These are phyloP conservation scores for Myxozyma monticola DNA, from an alignment of 805 yeast species.

Conservation along the genomic window DNA sequence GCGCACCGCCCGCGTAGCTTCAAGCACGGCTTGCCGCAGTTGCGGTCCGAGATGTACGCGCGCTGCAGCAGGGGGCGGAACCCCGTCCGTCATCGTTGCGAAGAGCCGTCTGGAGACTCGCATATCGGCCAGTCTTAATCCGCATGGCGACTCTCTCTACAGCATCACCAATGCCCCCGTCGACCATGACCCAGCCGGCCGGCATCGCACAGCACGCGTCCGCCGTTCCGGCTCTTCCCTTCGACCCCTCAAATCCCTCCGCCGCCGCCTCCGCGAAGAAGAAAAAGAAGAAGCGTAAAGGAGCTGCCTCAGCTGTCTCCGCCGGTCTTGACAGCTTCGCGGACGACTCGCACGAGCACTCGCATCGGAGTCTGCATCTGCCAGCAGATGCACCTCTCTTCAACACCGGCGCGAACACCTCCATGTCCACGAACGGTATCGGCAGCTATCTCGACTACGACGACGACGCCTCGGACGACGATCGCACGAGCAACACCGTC, in stretches of 20 bases:
- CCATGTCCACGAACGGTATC: neutral
- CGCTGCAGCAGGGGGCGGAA: neutral
- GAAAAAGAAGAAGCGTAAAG: constrained; percentile 31
- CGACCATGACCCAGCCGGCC: neutral
- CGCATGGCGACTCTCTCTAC: constrained; percentile 11
- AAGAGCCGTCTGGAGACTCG: neutral
- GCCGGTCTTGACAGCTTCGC: neutral
- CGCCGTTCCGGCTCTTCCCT: neutral
- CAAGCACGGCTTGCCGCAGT: neutral
- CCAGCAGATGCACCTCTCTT: neutral
- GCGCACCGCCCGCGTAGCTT: neutral
- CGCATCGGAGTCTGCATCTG: neutral
- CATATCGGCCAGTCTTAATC: neutral
- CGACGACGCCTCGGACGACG: constrained; percentile 15
- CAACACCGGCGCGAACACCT: constrained; percentile 2
- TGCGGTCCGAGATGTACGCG: constrained; percentile 3
- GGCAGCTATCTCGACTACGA: neutral
- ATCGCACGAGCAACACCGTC: neutral
- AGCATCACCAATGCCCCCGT: neutral
- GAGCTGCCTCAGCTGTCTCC: constrained; percentile 10
- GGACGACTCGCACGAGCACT: neutral
- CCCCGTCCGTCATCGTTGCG: constrained; percentile 1
- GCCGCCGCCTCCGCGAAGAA: constrained; percentile 17
- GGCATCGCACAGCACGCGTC: constrained; percentile 1
- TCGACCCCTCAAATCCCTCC: neutral